Conservation (phyloP, 2,329 filamentous ascomycete genomes). For the Torrubiella hemipterigena region DNA sequence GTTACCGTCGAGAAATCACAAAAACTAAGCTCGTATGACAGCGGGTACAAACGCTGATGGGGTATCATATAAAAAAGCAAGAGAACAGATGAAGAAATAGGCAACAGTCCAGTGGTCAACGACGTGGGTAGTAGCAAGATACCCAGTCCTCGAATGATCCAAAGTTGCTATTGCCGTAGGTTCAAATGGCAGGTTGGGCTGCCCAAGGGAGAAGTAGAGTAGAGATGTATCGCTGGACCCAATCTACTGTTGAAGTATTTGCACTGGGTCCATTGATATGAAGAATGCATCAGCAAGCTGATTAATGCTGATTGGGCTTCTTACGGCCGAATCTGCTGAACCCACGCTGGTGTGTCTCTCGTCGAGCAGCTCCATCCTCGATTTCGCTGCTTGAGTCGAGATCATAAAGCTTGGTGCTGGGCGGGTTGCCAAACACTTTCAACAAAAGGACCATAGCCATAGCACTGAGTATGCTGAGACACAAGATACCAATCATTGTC, state of each 20-base stretch:
- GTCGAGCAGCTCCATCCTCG: conserved; percentile 48
- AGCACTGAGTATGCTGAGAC: conserved; percentile 63
- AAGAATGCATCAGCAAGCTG: too few species aligned
- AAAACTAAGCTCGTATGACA: conserved; percentile 25
- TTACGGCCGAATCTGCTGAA: conserved; percentile 30
- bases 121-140: conserved; percentile 17
- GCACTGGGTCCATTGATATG: too few species aligned
- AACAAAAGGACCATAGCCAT: conserved; percentile 57
- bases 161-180: not conserved
- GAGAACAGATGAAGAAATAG: conserved; percentile 12
- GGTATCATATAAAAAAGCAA: conserved; percentile 26
- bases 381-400: conserved; percentile 30
- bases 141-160: too few species aligned
- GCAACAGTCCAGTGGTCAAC: conserved; percentile 18
- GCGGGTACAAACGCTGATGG: conserved; percentile 32
- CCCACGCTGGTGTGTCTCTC: conserved; percentile 47
- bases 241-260: too few species aligned
- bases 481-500: conserved; percentile 78
- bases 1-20: conserved; percentile 33
- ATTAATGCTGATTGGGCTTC: conserved; percentile 14
- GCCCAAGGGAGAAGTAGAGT: conserved; percentile 10
- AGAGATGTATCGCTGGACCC: too few species aligned
- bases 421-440: conserved; percentile 41
- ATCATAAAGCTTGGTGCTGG: conserved; percentile 31
- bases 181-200: conserved; percentile 25